Percentiles rank a stretch among this genome's conserved stretches.
These are phyloP conservation scores for Candida adriatica DNA, from an alignment of 805 yeast species.

Conservation along the genomic window DNA sequence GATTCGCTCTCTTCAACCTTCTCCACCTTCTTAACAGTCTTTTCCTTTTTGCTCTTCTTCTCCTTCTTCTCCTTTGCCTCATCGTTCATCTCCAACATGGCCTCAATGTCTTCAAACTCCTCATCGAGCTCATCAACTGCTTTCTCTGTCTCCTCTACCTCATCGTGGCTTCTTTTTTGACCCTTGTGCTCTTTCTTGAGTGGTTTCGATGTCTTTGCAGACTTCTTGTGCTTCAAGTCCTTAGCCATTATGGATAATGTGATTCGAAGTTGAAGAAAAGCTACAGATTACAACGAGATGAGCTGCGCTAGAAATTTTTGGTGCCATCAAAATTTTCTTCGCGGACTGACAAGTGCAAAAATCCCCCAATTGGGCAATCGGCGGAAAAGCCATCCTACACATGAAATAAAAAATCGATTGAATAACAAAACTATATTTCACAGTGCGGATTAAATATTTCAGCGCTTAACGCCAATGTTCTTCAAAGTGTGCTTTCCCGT, in stretches of 20 bases:
- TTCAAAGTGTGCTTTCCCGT: constrained; percentile 14
- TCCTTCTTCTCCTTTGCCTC: constrained; percentile 13
- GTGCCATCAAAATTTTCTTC: constrained; percentile 11
- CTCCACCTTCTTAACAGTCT: constrained; percentile 16
- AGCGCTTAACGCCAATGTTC: constrained; percentile 17
- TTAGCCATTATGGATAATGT: constrained; percentile 14
- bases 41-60: constrained; percentile 6
- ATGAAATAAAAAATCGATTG: not conserved
- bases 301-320: constrained; percentile 4
- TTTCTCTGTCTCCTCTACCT: constrained; percentile 32
- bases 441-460: not conserved
- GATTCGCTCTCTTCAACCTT: constrained; percentile 11
- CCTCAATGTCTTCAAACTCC: constrained; percentile 52
- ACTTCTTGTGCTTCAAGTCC: constrained; percentile 6
- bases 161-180: constrained; percentile 25
- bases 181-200: constrained; percentile 16
- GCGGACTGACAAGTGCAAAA: too few relatives aligned
- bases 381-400: not conserved
- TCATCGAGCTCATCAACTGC: constrained; percentile 49
- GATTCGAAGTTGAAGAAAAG: not conserved
- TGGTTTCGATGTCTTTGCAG: constrained; percentile 6
- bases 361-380: constrained; percentile 2
- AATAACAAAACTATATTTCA: too few relatives aligned
- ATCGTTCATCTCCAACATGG: constrained; percentile 41
- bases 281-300: not conserved